Evolutionary conservation across 2,329 filamentous ascomycete genomes (phyloP).

Genomic region (Atkinsonella hypoxylon): DNA sequence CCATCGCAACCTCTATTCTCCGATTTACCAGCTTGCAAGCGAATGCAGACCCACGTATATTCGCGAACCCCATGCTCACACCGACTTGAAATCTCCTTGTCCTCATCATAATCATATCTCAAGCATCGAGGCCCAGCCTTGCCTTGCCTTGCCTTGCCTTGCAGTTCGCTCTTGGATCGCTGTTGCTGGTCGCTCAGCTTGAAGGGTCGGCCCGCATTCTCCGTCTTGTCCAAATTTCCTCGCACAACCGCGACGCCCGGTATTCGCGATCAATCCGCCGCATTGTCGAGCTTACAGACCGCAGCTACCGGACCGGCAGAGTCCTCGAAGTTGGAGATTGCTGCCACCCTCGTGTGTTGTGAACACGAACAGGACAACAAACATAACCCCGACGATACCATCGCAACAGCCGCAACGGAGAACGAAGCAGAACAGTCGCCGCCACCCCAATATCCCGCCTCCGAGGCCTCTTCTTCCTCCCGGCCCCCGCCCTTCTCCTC

Average conservation of each 20-base stretch:
- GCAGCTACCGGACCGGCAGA: constrained; percentile 22
- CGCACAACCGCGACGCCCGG: constrained; percentile 9
- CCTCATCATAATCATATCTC: not conserved
- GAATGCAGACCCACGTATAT: not conserved
- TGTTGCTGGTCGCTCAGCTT: not conserved
- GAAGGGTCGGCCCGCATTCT: not conserved
- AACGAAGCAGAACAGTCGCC: constrained; percentile 32
- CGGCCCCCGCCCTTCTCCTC: constrained; percentile 49
- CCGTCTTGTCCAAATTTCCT: not conserved
- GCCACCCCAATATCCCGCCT: constrained; percentile 47
- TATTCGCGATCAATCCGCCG: constrained; percentile 20
- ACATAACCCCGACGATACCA: constrained; percentile 12
- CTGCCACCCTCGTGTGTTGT: constrained; percentile 18
- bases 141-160: no score
- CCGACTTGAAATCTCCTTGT: not conserved
- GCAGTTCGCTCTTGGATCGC: not conserved
- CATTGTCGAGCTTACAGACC: constrained; percentile 25
- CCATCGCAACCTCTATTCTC: not conserved
- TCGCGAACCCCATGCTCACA: not conserved
- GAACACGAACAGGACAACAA: constrained; percentile 12
- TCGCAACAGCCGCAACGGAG: constrained; percentile 10
- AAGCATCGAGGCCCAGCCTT: no score
- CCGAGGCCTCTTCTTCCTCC: constrained; percentile 39
- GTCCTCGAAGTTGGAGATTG: constrained; percentile 20
- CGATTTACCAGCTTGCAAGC: not conserved